Conservation (phyloP, 1,284 basidiomycete genomes). For the Dichomitus squalens region DNA sequence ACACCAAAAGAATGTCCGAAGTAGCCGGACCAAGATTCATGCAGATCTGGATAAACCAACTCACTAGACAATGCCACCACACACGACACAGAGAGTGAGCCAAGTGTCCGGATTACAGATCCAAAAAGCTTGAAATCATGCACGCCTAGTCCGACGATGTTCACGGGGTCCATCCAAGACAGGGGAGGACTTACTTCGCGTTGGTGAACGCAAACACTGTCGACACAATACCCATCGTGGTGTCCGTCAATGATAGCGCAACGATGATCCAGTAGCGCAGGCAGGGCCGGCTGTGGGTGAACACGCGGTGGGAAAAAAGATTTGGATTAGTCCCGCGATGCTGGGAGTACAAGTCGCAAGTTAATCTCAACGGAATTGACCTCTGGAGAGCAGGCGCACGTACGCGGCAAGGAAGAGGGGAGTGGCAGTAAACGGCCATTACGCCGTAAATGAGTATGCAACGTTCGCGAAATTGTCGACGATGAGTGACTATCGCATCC, state of each 20-base stretch:
- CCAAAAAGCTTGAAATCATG: slow-evolving; percentile 17
- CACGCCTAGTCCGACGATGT: slow-evolving; percentile 8
- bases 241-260: slow-evolving; percentile 29
- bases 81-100: slow-evolving; percentile 19
- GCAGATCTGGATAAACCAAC: neutral
- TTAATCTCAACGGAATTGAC: neutral
- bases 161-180: neutral
- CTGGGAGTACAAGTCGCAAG: slow-evolving; percentile 17
- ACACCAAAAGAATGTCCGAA: no score
- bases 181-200: slow-evolving; percentile 14
- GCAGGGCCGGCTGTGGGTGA: slow-evolving; percentile 29
- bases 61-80: slow-evolving; percentile 23
- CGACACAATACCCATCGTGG: slow-evolving; percentile 19
- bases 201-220: slow-evolving; percentile 21
- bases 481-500: slow-evolving; percentile 37
- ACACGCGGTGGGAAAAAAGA: slow-evolving; percentile 39
- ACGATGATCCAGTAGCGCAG: slow-evolving; percentile 29
- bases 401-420: slow-evolving; percentile 31
- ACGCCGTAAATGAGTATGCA: slow-evolving; percentile 24
- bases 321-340: slow-evolving; percentile 37
- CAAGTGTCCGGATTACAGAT: slow-evolving; percentile 25
- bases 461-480: slow-evolving; percentile 35
- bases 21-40: neutral
- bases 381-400: slow-evolving; percentile 13
- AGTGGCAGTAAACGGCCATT: slow-evolving; percentile 38